These are phyloP conservation scores for Salix caprea DNA, from an alignment of 345 rosid genomes.

Conservation along the genomic window DNA sequence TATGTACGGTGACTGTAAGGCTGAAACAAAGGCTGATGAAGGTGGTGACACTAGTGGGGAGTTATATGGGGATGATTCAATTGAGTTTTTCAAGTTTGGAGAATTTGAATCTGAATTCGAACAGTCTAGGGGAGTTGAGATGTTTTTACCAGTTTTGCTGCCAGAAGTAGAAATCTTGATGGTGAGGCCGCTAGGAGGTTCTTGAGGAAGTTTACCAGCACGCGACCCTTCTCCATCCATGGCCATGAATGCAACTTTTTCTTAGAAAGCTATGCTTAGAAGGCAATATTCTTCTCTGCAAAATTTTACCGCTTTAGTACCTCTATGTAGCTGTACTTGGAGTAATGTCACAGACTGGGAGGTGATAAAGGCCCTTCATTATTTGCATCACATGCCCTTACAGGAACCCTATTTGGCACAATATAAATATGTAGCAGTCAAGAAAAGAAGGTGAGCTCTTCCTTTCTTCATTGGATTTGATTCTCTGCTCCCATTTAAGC, in stretches of 20 bases:
- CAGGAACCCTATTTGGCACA: conserved; percentile 13
- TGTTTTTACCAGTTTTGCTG: conserved; percentile 34
- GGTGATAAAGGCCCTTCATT: conserved; percentile 5
- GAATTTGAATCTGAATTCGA: conserved; percentile 36
- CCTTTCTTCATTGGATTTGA: conserved; percentile 19
- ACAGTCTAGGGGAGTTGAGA: conserved; percentile 11
- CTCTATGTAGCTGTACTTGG: neutral
- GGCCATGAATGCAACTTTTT: conserved; percentile 10
- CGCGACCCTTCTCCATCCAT: conserved; percentile 30
- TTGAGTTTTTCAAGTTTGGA: conserved; percentile 40
- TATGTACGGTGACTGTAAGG: conserved; percentile 88
- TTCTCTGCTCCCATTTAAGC: conserved; percentile 29
- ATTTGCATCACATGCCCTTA: neutral
- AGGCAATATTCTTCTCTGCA: neutral
- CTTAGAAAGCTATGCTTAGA: neutral
- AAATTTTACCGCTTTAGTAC: neutral
- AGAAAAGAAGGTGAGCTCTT: conserved; percentile 18
- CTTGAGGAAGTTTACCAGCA: conserved; percentile 16
- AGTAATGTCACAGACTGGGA: conserved; percentile 7
- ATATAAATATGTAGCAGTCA: neutral
- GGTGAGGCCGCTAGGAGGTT: conserved; percentile 46
- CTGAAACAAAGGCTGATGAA: conserved; percentile 91
- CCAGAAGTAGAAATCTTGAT: conserved; percentile 50
- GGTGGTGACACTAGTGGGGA: conserved; percentile 88
- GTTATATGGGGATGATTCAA: conserved; percentile 52